phyloP scores from a whole-genome alignment of 1,139 yeast genomes.

The Pichia sp. region DNA sequence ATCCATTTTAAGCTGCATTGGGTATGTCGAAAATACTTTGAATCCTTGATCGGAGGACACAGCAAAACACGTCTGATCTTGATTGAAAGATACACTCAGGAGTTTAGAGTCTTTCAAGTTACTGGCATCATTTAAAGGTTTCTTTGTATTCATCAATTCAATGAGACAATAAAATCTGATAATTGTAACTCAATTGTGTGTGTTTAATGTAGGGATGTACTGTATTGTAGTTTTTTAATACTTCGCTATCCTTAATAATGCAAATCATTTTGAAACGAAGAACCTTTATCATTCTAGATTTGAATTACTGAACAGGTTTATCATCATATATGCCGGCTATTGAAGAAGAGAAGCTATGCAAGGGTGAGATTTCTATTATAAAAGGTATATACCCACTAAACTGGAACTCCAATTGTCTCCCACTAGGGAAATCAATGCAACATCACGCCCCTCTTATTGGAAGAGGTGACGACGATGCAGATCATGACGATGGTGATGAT shows the following conservation, averaged over 20 bases:
- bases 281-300: too few species aligned
- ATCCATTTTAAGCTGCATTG: slow-evolving; percentile 71
- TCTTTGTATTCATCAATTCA: slow-evolving; percentile 37
- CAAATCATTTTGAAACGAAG: too few species aligned
- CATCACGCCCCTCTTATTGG: too few species aligned
- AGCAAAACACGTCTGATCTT: slow-evolving; percentile 87
- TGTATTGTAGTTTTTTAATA: too few species aligned
- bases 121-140: slow-evolving; percentile 25
- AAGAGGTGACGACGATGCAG: too few species aligned
- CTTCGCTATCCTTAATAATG: too few species aligned
- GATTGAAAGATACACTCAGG: slow-evolving; percentile 66
- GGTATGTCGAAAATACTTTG: slow-evolving; percentile 81
- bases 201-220: too few species aligned
- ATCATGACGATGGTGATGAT: too few species aligned
- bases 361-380: slow-evolving; percentile 28
- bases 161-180: too few species aligned
- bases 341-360: not conserved
- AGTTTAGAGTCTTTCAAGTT: slow-evolving; percentile 34
- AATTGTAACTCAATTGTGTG: too few species aligned
- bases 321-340: not conserved
- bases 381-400: slow-evolving; percentile 31
- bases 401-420: too few species aligned
- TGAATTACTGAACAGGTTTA: not conserved
- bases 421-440: too few species aligned
- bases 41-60: slow-evolving; percentile 78